Evolutionary conservation across 75 land plant species (phyloP).

Genomic region (Cunninghamia lanceolata): DNA sequence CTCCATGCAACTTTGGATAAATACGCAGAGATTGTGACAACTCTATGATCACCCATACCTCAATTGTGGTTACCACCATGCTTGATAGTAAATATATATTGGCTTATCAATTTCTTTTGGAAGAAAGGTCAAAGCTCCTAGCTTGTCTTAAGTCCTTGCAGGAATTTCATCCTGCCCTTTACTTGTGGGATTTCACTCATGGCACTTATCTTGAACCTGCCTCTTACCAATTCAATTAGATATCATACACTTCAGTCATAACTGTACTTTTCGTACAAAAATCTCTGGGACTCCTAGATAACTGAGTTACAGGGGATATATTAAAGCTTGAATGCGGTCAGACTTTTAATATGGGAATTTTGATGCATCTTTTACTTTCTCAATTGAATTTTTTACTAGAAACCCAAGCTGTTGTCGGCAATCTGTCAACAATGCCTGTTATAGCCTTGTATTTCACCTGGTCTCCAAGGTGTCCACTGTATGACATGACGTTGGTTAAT

Average conservation of each 20-base stretch:
- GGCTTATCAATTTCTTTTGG: no score
- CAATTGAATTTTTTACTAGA: conserved; percentile 40
- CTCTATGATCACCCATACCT: no score
- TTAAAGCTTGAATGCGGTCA: background rate
- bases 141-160: no score
- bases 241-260: background rate
- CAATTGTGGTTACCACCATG: no score
- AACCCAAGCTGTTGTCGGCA: conserved; percentile 60
- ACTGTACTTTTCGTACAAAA: background rate
- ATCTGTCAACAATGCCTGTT: conserved; percentile 41
- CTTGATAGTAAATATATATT: no score
- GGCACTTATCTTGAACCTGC: no score
- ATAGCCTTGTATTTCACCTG: conserved; percentile 80
- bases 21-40: no score
- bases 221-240: no score
- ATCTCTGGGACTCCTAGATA: background rate
- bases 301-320: background rate
- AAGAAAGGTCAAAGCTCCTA: no score
- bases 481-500: conserved; percentile 74
- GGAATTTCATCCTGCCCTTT: no score
- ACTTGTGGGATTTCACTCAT: no score
- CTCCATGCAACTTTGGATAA: no score
- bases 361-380: background rate
- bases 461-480: conserved; percentile 94
- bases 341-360: background rate